Evolutionary conservation across 257 asterid genomes (phyloP), one percentile per base, ranked within the genome.

Genomic region (Salvia rosmarinus): DNA sequence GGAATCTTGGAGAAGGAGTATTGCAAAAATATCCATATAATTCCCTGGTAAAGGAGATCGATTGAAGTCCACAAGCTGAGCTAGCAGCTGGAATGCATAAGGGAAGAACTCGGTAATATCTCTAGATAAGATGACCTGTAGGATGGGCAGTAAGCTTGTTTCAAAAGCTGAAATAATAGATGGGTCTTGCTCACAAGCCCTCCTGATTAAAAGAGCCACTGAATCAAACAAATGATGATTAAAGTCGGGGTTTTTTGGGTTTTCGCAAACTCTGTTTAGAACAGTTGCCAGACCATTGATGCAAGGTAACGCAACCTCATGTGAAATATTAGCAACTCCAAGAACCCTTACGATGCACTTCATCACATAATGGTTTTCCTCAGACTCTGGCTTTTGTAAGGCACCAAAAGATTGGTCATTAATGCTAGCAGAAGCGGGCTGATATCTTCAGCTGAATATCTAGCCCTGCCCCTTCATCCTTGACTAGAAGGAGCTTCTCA

Each of bases 341-440:
- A 91, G 96, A 77, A 94, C 99, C 77, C 99, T 86, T 95, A 88
- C 82, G 71, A 94, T 85, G 86, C 99, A 94, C 82, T 91, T 88
- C 99, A 94, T 94, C 67, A 89, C 93, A 82, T 91, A 91, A 71
- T 89, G 96, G 77, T 94, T 94, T 86, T 94, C 99, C 84, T 94
- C 99, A 9, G 97, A 94, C 71, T 94, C 99, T 47, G 89, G 92
- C 82, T 83, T 94, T 77, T 88, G 90, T 80, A 94, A 67, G 81
- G 97, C 93, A 74, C 73, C 74, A 70, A 89, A 50, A 94, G 97
- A 85, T 89, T 91, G 63, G 84, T 83, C 96, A 94, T 84, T 80
- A 94, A 67, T 28, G 73, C 56, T 43, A 81, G 87, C 77, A 94
- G 82, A 82, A 88, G 75, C 12, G 96, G 97, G 74, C 83, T 74